phyloP scores from a whole-genome alignment of 805 yeast species.

The Saccharomycopsis schoenii region DNA sequence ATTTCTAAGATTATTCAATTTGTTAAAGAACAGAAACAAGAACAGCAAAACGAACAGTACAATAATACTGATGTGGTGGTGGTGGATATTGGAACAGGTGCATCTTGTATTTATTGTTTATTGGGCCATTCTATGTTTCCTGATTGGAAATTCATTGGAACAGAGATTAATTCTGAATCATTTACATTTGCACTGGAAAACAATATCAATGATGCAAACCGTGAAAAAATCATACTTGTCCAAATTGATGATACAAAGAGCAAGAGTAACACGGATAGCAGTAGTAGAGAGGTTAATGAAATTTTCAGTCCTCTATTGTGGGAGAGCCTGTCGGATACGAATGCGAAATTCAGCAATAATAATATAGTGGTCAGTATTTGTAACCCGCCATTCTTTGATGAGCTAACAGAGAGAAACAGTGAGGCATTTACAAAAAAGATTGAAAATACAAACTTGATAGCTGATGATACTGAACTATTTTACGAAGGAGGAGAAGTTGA shows the following conservation, averaged over 20 bases:
- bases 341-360: background rate
- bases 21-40: background rate
- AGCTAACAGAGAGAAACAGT: conserved; percentile 12
- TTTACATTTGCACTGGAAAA: conserved; percentile 23
- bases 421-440: conserved; percentile 12
- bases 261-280: conserved; percentile 11
- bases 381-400: conserved; percentile 40
- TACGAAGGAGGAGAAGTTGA: conserved; percentile 35
- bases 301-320: background rate
- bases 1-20: background rate
- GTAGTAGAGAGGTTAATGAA: no score
- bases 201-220: conserved; percentile 19
- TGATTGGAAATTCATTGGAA: conserved; percentile 26
- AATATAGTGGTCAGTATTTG: conserved; percentile 28
- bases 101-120: conserved; percentile 35
- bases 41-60: conserved; percentile 41
- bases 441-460: conserved; percentile 23
- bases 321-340: no score
- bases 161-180: conserved; percentile 31
- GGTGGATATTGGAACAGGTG: conserved; percentile 39
- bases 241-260: background rate
- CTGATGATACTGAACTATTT: conserved; percentile 28
- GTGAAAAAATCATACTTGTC: background rate
- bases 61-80: conserved; percentile 34
- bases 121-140: conserved; percentile 24